Evolutionary conservation across 371 early-diverging fungal species (phyloP).

Genomic region (Mucor irregularis): DNA sequence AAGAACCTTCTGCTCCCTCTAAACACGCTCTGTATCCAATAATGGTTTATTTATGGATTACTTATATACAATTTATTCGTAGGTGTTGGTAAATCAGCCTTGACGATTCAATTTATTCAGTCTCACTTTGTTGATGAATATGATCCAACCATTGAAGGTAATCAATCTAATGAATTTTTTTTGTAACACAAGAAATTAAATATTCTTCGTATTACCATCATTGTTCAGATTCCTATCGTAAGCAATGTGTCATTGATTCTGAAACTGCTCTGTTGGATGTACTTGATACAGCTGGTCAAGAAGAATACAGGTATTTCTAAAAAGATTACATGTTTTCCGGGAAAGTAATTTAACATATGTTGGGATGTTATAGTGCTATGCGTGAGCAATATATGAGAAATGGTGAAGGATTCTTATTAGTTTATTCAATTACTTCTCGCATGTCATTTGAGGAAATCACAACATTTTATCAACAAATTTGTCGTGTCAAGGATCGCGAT

Average conservation of each 20-base stretch:
- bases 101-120: slow-evolving; percentile 91
- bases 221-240: slow-evolving; percentile 90
- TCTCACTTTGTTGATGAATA: slow-evolving; percentile 91
- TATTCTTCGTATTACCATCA: too few relatives aligned
- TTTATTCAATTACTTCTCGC: too few relatives aligned
- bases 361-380: slow-evolving; percentile 54
- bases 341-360: too few relatives aligned
- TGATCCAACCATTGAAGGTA: slow-evolving; percentile 93
- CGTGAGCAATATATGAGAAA: slow-evolving; percentile 80
- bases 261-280: slow-evolving; percentile 84
- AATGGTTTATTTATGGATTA: too few relatives aligned
- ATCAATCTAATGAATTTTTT: not conserved
- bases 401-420: slow-evolving; percentile 51
- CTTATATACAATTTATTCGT: slow-evolving; percentile 84
- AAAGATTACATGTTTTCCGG: too few relatives aligned
- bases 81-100: slow-evolving; percentile 85
- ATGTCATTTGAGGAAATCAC: slow-evolving; percentile 84
- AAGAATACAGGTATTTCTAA: slow-evolving; percentile 78
- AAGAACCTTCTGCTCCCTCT: too few relatives aligned
- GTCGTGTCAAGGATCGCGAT: slow-evolving; percentile 80
- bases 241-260: slow-evolving; percentile 84
- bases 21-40: too few relatives aligned
- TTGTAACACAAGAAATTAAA: slow-evolving; percentile 3
- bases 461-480: slow-evolving; percentile 76
- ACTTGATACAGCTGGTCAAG: slow-evolving; percentile 94